Conservation (phyloP, 202 grass and related monocot genomes). For the Zoysia matrella region DNA sequence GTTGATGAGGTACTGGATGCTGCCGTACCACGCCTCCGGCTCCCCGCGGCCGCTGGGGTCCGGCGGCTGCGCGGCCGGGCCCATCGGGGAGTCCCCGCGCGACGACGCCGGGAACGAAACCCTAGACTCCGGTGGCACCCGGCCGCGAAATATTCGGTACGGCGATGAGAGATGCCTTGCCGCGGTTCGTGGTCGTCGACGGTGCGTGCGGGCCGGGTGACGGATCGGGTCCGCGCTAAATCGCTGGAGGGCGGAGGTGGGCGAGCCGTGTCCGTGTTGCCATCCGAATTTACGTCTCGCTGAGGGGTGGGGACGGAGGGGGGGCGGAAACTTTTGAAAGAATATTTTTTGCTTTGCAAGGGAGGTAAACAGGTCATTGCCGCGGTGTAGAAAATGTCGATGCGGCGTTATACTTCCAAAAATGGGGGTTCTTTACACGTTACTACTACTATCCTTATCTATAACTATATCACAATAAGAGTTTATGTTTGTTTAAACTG, state of each 20-base stretch:
- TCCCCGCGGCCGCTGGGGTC: conserved; percentile 58
- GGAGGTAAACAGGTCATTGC: too few relatives aligned
- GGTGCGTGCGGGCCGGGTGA: neutral
- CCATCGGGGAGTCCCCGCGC: conserved; percentile 18
- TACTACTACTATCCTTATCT: too few relatives aligned
- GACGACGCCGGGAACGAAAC: conserved; percentile 24
- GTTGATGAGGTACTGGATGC: conserved; percentile 97
- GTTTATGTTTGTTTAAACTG: too few relatives aligned
- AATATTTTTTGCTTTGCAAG: neutral
- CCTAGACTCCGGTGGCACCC: conserved; percentile 41
- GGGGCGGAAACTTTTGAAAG: neutral
- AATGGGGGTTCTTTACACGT: too few relatives aligned
- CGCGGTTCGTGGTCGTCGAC: conserved; percentile 30
- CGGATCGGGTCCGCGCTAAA: conserved; percentile 17
- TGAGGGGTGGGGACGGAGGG: conserved; percentile 35
- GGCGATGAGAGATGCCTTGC: conserved; percentile 36
- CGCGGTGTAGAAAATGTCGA: too few relatives aligned
- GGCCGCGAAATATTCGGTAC: conserved; percentile 18
- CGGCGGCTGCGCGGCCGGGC: conserved; percentile 40
- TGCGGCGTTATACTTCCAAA: too few relatives aligned
- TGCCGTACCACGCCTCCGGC: conserved; percentile 87
- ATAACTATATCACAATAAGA: too few relatives aligned
- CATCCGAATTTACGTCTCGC: conserved; percentile 2
- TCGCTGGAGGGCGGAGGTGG: conserved; percentile 15
- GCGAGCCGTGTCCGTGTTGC: conserved; percentile 14